Evolutionary conservation across 176 grass and related monocot genomes (phyloP), one percentile per base, ranked within the genome.

Genomic region (Zoysia japonica): DNA sequence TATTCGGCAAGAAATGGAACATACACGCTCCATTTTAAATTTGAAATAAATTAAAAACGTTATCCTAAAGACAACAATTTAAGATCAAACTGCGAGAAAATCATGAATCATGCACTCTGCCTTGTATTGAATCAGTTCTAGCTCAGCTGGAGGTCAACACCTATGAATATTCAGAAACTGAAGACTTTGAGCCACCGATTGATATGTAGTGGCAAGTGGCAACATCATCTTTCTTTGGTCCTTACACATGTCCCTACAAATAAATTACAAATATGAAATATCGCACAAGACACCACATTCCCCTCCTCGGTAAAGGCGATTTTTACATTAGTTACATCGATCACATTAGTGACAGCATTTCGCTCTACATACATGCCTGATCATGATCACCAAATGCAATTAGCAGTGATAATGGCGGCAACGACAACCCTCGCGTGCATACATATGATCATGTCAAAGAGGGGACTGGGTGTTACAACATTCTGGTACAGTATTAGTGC

Each of bases 261-360:
- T 72, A 61, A 49, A 16, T 42, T 48, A 37, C 70, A 72, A 64
- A 36, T 38, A 61, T 39, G 61, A 57, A 19, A 45, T 6, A 39
- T 70, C 28, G 28, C 28, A 60, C 44, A 83, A 71, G 44, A 7
- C 28, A 68, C 72, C 52, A n/a, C 51, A 79, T 69, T 78, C 53
- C 75, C 75, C 56, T 84, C 51, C 19, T 46, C 55, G 44, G 20
- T 79, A 84, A 75, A 65, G 85, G 53, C 77, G 13, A 66, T 61
- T 65, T 65, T 46, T 51, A 79, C 47, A 81, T 44, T 82, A 60
- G 57, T 56, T 71, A 41, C 54, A 62, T 75, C 14, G 42, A 87
- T 71, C 70, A 50, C 68, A 44, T 54, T 54, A 20, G 40, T 42
- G 16, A 43, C 10, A 54, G 13, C 62, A 54, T 67, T 61, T 81